Evolutionary conservation across 169 alveolate species (phyloP).

Genomic region (Cryptosporidium ryanae): DNA sequence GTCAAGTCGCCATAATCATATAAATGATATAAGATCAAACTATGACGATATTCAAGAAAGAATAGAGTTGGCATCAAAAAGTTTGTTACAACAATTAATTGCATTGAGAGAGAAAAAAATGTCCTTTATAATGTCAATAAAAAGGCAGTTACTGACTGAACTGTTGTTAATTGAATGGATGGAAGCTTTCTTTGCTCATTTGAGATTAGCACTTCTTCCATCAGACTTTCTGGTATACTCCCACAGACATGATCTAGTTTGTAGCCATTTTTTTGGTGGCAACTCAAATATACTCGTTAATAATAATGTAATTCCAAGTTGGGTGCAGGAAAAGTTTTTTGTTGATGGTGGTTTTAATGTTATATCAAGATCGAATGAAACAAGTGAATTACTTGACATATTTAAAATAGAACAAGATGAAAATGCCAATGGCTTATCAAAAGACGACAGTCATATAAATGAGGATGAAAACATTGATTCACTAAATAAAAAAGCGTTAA

Average conservation of each 20-base stretch:
- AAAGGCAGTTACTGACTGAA: conserved; percentile 86
- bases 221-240: conserved; percentile 71
- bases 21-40: conserved; percentile 86
- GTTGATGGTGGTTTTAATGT: conserved; percentile 75
- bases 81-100: conserved; percentile 81
- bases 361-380: conserved; percentile 41
- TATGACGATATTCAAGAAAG: conserved; percentile 83
- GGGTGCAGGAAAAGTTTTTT: conserved; percentile 60
- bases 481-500: background rate
- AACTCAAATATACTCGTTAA: conserved; percentile 49
- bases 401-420: background rate
- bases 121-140: conserved; percentile 84
- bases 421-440: background rate
- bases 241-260: conserved; percentile 70
- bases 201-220: conserved; percentile 64
- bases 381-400: conserved; percentile 2
- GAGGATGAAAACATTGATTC: conserved; percentile 2
- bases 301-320: conserved; percentile 59
- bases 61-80: conserved; percentile 84
- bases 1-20: conserved; percentile 83
- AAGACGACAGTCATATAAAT: background rate
- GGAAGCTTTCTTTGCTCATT: conserved; percentile 81
- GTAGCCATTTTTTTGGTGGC: conserved; percentile 69
- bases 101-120: conserved; percentile 81
- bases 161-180: conserved; percentile 87